Base-by-base conservation (phyloP, 1,284 basidiomycete species). In the Boletus albobrunnescens region DNA sequence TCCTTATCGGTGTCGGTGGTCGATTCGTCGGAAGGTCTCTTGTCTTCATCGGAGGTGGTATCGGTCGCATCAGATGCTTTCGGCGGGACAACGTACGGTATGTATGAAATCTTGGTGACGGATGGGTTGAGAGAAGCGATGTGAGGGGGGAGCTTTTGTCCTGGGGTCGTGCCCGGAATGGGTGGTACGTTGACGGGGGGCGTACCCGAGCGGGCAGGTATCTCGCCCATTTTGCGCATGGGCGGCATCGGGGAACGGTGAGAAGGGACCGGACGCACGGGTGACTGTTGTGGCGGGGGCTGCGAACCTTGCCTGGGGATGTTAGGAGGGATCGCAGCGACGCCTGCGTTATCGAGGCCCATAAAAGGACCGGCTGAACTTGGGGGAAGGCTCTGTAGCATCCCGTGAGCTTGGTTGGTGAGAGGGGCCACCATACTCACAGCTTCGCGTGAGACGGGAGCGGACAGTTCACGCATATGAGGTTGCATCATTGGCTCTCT, bases 91-190 rank as follows among this genome's bases (percentile, higher is more conserved):
- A 19, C 32, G 14, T 43, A 65, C 2, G 65, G 66, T 20, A 68
- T 50, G 31, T 65, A 67, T 6, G 66, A 51, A 3, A 64, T 64
- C 41, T 51, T 63, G 11, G 63, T 68, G 27, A 68, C 66, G 2
- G 63, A 57, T 1, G 66, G 63, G 19, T 64, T 68, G 26, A 68
- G 60, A 22, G 57, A 52, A 13, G 66, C 65, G 22, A 67, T 58
- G 36, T 67, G 65, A 7, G 66, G 63, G 4, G 63, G 64, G 0
- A 68, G 59, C 22, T 67, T 67, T 46, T 67, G 64, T 2, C 53
- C 58, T n/a, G 58, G 54, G 0, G 58, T 46, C 0, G 61, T 54
- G 3, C 65, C 60, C 1, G 60, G 53, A n/a, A 66, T 60, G 16
- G 59, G 57, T 1, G 53, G 61, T 26, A 50, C 57, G 14, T 57